These are phyloP conservation scores for Biancaea sappan DNA, from an alignment of 306 rosid genomes.

Conservation along the genomic window DNA sequence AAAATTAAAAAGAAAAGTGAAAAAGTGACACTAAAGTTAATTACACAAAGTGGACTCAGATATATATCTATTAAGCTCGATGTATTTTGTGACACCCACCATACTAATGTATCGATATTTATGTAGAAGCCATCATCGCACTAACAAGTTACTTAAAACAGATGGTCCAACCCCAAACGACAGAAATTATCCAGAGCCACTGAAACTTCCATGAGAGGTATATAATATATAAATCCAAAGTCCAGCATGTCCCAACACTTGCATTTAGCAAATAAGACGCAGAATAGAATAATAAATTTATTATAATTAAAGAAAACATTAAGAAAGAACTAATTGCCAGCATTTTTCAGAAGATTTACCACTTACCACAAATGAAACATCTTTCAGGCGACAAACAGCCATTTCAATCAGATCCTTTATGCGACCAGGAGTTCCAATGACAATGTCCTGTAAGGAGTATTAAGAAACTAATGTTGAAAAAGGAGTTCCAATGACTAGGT, in stretches of 20 bases:
- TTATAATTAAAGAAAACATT: neutral
- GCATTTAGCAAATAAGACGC: constrained; percentile 19
- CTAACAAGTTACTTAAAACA: neutral
- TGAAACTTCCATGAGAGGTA: constrained; percentile 16
- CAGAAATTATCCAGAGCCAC: neutral
- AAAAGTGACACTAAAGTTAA: neutral
- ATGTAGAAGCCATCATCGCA: neutral
- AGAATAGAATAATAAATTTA: neutral
- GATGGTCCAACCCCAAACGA: neutral
- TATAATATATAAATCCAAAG: constrained; percentile 14
- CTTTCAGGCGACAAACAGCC: constrained; percentile 73
- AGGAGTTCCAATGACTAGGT: no score
- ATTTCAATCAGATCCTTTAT: constrained; percentile 88
- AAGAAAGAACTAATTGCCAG: constrained; percentile 16
- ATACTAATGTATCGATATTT: neutral
- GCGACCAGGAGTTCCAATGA: constrained; percentile 98
- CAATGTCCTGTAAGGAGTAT: constrained; percentile 63
- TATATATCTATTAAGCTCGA: neutral
- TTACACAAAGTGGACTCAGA: neutral
- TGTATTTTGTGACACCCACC: neutral
- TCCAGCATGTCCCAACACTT: constrained; percentile 6
- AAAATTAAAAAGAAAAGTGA: neutral
- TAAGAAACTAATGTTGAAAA: neutral
- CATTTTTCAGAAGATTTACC: constrained; percentile 14
- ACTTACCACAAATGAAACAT: constrained; percentile 89